Percentiles rank a stretch among this genome's conserved stretches.
Conservation (phyloP, 176 grass and related monocot genomes). For the Oryza officinalis region DNA sequence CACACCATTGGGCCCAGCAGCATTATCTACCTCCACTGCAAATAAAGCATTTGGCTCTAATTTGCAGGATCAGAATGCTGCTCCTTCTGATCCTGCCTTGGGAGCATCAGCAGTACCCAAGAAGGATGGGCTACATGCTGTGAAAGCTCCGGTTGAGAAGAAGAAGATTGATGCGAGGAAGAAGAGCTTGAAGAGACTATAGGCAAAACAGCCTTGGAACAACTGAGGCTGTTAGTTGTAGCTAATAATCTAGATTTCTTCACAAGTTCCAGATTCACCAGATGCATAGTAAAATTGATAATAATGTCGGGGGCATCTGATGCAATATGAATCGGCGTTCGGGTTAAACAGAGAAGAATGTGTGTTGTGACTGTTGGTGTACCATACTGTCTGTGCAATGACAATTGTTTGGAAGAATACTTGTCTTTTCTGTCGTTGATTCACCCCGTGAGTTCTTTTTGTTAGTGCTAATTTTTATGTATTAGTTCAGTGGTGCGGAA, state of each 20-base stretch:
- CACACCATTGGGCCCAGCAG: conserved; percentile 19
- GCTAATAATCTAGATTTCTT: background rate
- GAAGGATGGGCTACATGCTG: conserved; percentile 45
- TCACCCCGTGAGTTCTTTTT: background rate
- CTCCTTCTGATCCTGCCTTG: conserved; percentile 29
- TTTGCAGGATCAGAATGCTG: conserved; percentile 64
- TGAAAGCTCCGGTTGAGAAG: conserved; percentile 63
- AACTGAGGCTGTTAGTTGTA: background rate
- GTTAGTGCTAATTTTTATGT: background rate
- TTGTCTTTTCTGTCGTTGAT: conserved; percentile 29
- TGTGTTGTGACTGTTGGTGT: conserved; percentile 10
- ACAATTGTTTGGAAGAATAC: conserved; percentile 28
- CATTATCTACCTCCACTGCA: conserved; percentile 38
- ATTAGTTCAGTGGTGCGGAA: conserved; percentile 22
- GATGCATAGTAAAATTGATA: background rate
- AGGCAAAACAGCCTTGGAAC: conserved; percentile 10
- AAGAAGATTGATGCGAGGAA: conserved; percentile 92
- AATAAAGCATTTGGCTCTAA: conserved; percentile 47
- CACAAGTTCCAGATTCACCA: conserved; percentile 12
- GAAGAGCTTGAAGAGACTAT: conserved; percentile 93
- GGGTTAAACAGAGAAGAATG: background rate
- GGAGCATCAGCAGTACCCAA: conserved; percentile 45
- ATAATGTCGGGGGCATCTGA: conserved; percentile 13
- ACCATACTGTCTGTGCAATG: conserved; percentile 10
- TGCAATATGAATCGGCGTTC: background rate